Evolutionary conservation across 2,329 filamentous ascomycete species (phyloP).

Genomic region (Pseudogymnoascus destructans): DNA sequence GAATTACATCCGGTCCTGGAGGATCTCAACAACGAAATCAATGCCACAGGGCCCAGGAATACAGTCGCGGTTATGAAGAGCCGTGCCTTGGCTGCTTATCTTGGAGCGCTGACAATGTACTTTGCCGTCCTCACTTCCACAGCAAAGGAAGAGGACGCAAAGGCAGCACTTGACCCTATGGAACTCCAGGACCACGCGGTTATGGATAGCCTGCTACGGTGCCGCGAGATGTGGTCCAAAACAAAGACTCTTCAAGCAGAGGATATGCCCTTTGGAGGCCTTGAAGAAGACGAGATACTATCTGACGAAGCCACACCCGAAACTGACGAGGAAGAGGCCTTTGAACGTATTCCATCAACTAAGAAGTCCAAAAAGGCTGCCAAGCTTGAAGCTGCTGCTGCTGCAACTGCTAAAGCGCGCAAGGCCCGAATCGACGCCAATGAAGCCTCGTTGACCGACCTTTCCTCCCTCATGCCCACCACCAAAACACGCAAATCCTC

Average conservation of each 20-base stretch:
- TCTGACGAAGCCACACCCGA: slow-evolving; percentile 13
- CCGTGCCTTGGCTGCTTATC: slow-evolving; percentile 70
- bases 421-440: slow-evolving; percentile 27
- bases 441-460: slow-evolving; percentile 32
- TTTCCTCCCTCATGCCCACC: slow-evolving; percentile 19
- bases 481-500: slow-evolving; percentile 13
- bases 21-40: slow-evolving; percentile 38
- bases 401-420: slow-evolving; percentile 26
- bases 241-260: slow-evolving; percentile 48
- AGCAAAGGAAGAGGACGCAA: slow-evolving; percentile 42
- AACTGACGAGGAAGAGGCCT: slow-evolving; percentile 12
- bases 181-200: slow-evolving; percentile 81
- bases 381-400: slow-evolving; percentile 30
- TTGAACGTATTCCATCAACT: neutral
- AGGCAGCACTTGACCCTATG: slow-evolving; percentile 52
- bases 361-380: slow-evolving; percentile 30
- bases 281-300: slow-evolving; percentile 24
- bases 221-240: slow-evolving; percentile 66
- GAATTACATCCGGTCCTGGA: slow-evolving; percentile 42
- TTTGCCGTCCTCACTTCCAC: slow-evolving; percentile 86
- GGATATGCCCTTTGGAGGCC: slow-evolving; percentile 26
- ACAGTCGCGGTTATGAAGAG: slow-evolving; percentile 54
- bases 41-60: neutral
- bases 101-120: slow-evolving; percentile 82
- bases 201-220: slow-evolving; percentile 73